phyloP scores from a whole-genome alignment of 768 basidiomycete species.

The Mycena chlorophos region DNA sequence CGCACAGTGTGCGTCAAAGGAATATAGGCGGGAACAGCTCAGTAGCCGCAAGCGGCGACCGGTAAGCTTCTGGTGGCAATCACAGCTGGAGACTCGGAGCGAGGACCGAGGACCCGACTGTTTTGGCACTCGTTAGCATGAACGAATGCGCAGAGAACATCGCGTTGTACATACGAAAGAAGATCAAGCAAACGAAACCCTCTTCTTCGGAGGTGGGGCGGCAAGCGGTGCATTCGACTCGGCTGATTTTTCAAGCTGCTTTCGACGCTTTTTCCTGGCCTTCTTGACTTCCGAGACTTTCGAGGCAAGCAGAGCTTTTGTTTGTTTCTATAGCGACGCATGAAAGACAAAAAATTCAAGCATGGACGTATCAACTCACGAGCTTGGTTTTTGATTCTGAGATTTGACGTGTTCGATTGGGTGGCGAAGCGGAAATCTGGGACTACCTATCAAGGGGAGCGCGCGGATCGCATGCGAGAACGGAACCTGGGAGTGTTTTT shows the following conservation, averaged over 20 bases:
- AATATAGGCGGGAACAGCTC: no score
- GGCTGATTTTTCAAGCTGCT: conserved; percentile 7
- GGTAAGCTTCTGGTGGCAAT: no score
- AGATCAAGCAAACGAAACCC: conserved; percentile 20
- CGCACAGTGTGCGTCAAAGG: no score
- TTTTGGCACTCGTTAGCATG: no score
- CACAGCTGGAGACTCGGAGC: no score
- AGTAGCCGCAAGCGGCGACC: no score
- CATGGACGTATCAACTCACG: conserved; percentile 28
- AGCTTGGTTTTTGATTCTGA: conserved; percentile 39
- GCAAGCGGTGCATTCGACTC: neutral
- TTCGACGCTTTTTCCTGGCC: conserved; percentile 18
- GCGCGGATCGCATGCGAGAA: conserved; percentile 3
- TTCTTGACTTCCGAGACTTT: conserved; percentile 16
- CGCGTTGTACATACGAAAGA: neutral
- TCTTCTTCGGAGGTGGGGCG: conserved; percentile 11
- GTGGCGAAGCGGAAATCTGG: neutral
- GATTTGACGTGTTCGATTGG: conserved; percentile 11
- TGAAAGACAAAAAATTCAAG: neutral
- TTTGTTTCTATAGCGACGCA: conserved; percentile 11
- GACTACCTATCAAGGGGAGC: neutral
- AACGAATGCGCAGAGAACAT: no score
- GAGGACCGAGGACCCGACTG: no score
- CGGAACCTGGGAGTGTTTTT: conserved; percentile 43
- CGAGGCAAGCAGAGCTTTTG: conserved; percentile 15